A percentile compares a stretch with the other conserved stretches of the same genome.
phyloP scores from a whole-genome alignment of 163 green algal species.

The Scenedesmus sp. region DNA sequence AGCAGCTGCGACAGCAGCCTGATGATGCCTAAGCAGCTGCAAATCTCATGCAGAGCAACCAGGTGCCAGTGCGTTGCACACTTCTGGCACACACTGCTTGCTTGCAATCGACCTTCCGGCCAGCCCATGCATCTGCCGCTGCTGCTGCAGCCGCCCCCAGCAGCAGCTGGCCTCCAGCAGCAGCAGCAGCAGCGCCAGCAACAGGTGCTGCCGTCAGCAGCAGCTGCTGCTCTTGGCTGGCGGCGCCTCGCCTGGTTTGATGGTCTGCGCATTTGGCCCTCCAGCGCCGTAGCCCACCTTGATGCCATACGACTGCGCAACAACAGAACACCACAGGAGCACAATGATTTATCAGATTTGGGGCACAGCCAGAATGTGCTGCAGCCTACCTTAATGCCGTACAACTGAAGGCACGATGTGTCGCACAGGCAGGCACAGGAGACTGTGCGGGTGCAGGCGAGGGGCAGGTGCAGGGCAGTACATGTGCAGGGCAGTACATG shows the following conservation, averaged over 20 bases:
- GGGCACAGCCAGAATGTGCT: neutral
- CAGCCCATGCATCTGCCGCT: too few relatives aligned
- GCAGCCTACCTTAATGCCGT: neutral
- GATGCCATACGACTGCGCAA: slow-evolving; percentile 95
- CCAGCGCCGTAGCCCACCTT: slow-evolving; percentile 97
- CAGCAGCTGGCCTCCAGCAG: neutral
- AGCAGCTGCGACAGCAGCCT: neutral
- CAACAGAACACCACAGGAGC: neutral
- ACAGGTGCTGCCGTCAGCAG: slow-evolving; percentile 55
- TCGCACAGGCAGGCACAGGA: neutral
- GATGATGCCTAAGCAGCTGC: neutral
- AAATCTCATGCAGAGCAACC: neutral
- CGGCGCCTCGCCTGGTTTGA: slow-evolving; percentile 80
- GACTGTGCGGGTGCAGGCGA: neutral
- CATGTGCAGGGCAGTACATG: neutral
- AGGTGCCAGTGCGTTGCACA: neutral
- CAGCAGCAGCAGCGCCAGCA: neutral
- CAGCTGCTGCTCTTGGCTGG: slow-evolving; percentile 61
- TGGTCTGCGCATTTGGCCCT: slow-evolving; percentile 58
- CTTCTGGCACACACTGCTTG: neutral
- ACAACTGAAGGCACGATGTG: neutral
- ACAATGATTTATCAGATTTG: neutral
- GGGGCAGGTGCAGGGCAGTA: too few relatives aligned
- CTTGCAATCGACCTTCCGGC: neutral
- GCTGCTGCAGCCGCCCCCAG: neutral